Percentiles rank a stretch among this genome's conserved stretches.
Conservation (phyloP, 495 filamentous ascomycete genomes). For the Aspergillus steynii region DNA sequence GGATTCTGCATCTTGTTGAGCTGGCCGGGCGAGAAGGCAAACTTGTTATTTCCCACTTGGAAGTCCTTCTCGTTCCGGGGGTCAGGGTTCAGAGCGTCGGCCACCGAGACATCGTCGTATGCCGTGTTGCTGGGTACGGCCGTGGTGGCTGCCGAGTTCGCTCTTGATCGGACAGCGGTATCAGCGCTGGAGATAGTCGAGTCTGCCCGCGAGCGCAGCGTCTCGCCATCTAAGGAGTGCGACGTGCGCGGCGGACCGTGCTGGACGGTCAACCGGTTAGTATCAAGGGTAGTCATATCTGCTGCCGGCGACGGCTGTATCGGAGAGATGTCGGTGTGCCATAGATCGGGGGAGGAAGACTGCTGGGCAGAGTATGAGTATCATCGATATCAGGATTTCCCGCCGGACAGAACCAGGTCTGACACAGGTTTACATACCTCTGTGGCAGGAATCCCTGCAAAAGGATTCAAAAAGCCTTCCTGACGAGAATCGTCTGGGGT, state of each 20-base stretch:
- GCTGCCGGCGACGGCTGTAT: slow-evolving; percentile 20
- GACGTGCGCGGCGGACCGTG: slow-evolving; percentile 35
- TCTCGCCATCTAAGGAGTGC: slow-evolving; percentile 51
- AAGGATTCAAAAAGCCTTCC: slow-evolving; percentile 16
- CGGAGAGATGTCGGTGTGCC: slow-evolving; percentile 6
- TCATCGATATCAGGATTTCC: slow-evolving; percentile 2
- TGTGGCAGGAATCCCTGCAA: slow-evolving; percentile 12
- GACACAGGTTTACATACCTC: slow-evolving; percentile 13
- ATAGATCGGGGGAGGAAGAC: slow-evolving; percentile 4
- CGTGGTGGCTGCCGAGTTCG: slow-evolving; percentile 40
- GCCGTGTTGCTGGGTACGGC: slow-evolving; percentile 26
- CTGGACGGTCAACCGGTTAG: slow-evolving; percentile 33
- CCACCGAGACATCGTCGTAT: slow-evolving; percentile 45
- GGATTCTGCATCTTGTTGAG: slow-evolving; percentile 75
- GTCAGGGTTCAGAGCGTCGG: slow-evolving; percentile 67
- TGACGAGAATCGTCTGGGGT: slow-evolving; percentile 13
- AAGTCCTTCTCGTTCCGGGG: slow-evolving; percentile 65
- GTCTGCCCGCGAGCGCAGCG: slow-evolving; percentile 46
- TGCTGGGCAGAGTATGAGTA: slow-evolving; percentile 9
- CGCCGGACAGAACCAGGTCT: neutral
- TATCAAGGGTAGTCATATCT: slow-evolving; percentile 30
- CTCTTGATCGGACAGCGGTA: slow-evolving; percentile 42
- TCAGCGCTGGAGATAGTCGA: slow-evolving; percentile 48
- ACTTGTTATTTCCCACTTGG: slow-evolving; percentile 63
- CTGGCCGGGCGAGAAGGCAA: slow-evolving; percentile 69